These are phyloP conservation scores for Linnemannia zychae DNA, from an alignment of 192 early-diverging fungal species.

Conservation along the genomic window DNA sequence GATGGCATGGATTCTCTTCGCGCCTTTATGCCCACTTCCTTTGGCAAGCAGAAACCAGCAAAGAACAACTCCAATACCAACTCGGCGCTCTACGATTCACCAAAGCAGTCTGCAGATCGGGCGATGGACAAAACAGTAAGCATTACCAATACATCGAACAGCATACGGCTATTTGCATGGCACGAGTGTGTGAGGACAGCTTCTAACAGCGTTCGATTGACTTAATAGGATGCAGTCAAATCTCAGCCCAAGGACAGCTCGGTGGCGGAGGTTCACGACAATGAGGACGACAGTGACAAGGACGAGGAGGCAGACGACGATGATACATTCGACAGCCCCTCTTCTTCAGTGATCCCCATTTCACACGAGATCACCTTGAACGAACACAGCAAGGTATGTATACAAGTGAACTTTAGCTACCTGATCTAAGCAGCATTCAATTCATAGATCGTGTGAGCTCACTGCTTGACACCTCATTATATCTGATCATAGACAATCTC, in stretches of 20 bases:
- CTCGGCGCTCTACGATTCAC: background rate
- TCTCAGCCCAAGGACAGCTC: slow-evolving; percentile 15
- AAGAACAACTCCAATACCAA: slow-evolving; percentile 6
- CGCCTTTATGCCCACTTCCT: slow-evolving; percentile 65
- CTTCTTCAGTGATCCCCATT: slow-evolving; percentile 67
- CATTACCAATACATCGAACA: background rate
- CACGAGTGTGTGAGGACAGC: background rate
- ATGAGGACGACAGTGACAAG: slow-evolving; percentile 52
- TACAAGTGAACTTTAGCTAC: background rate
- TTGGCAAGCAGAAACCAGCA: slow-evolving; percentile 61
- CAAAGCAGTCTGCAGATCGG: slow-evolving; percentile 49
- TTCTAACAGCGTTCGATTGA: background rate
- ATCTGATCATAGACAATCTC: slow-evolving; percentile 72
- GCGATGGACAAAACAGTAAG: slow-evolving; percentile 5
- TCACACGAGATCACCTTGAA: slow-evolving; percentile 75
- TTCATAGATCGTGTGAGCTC: background rate
- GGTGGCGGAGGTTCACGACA: slow-evolving; percentile 38
- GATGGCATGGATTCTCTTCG: slow-evolving; percentile 58
- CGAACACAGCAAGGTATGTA: slow-evolving; percentile 74
- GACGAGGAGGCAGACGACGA: slow-evolving; percentile 55
- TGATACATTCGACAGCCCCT: slow-evolving; percentile 49
- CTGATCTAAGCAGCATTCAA: background rate
- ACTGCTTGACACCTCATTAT: background rate
- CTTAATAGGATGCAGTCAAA: background rate
- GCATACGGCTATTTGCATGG: background rate